Conservation (phyloP, 1,139 yeast species). For the Diutina ranongensis region DNA sequence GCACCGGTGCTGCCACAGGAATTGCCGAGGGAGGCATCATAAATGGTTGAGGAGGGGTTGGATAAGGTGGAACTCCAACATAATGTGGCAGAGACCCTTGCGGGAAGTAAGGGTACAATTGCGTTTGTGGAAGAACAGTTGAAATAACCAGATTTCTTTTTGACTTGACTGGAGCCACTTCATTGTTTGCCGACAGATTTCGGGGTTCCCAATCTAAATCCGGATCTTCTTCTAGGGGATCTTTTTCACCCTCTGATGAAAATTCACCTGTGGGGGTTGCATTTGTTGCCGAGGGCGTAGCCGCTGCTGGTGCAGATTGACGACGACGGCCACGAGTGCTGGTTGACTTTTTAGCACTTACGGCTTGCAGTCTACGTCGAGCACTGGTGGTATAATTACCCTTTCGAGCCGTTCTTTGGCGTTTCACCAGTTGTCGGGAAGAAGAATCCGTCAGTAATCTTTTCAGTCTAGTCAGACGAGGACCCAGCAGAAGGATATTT, state of each 20-base stretch:
- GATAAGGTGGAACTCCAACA: neutral
- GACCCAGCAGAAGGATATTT: neutral
- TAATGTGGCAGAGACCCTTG: neutral
- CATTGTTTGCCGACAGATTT: neutral
- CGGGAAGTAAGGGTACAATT: neutral
- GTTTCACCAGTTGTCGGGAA: neutral
- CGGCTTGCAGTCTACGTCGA: neutral
- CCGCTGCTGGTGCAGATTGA: neutral
- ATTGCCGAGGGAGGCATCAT: neutral
- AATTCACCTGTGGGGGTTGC: neutral
- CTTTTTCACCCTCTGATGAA: neutral
- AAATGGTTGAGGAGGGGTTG: neutral
- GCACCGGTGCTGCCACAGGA: neutral
- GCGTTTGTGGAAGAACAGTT: neutral
- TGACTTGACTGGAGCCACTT: no score
- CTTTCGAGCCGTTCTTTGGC: neutral
- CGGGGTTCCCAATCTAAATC: neutral
- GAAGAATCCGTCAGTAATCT: neutral
- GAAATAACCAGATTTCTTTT: no score
- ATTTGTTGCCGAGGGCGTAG: no score
- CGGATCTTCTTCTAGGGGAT: neutral
- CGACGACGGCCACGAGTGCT: neutral
- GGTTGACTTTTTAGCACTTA: neutral
- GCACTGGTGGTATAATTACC: neutral
- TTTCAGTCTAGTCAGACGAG: neutral